These are phyloP conservation scores for Nakazawaea populi DNA, from an alignment of 805 yeast species.

Conservation along the genomic window DNA sequence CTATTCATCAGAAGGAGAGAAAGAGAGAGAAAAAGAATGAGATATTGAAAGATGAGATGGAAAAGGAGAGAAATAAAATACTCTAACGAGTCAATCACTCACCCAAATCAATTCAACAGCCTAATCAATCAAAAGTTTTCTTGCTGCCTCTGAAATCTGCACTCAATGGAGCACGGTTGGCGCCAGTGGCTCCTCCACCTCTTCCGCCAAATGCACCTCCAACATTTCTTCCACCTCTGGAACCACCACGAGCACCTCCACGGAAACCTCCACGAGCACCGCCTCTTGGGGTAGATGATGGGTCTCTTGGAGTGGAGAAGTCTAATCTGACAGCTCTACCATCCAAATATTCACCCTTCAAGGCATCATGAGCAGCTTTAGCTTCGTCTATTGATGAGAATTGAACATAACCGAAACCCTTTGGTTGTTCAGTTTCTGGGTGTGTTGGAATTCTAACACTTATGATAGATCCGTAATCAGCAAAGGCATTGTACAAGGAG, in stretches of 20 bases:
- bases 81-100: neutral
- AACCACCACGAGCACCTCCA: constrained; percentile 20
- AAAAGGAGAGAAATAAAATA: too few species aligned
- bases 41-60: too few species aligned
- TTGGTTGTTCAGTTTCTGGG: constrained; percentile 98
- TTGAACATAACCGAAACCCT: constrained; percentile 98
- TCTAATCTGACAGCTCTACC: constrained; percentile 95
- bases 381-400: constrained; percentile 85
- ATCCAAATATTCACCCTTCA: constrained; percentile 84
- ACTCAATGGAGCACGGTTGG: constrained; percentile 57
- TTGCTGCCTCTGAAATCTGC: constrained; percentile 79
- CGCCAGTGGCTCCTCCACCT: constrained; percentile 50
- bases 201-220: constrained; percentile 29
- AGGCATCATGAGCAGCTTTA: constrained; percentile 74
- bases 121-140: constrained; percentile 66
- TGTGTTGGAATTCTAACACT: constrained; percentile 96
- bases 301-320: constrained; percentile 85
- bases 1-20: too few species aligned
- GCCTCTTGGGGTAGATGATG: constrained; percentile 35
- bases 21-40: too few species aligned
- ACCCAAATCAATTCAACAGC: neutral
- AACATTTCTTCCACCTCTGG: constrained; percentile 26
- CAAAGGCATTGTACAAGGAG: constrained; percentile 63
- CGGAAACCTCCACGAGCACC: constrained; percentile 37
- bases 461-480: constrained; percentile 73